Base-by-base conservation (phyloP, 148 eudicot genomes). In the Vaccinium darrowii region DNA sequence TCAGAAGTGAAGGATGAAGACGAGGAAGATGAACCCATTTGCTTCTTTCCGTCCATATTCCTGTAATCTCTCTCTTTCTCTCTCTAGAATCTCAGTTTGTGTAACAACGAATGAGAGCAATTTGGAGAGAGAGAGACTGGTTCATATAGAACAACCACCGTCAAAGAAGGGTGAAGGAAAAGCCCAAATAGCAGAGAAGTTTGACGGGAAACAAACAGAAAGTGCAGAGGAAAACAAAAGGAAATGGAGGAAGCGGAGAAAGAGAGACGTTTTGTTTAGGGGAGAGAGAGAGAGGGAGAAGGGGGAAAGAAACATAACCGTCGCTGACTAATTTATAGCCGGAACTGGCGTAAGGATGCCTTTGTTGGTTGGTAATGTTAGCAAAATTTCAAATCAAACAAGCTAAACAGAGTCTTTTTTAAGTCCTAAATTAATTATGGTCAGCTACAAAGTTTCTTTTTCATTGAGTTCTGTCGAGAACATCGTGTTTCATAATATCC, bases 1-100 rank as follows among this genome's bases (percentile, higher is more conserved):
- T 93, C 95, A 88, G 95, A 86, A 82, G 93, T 85, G 47, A 94
- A 89, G 19, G 94, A 91, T 43, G 92, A 84, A 52, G 87, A 43
- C 0, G 81, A 60, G 5, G 88, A 82, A 63, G 91, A 76, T 19
- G 88, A 84, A 69, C 88, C 88, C 25, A 76, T 47, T 87, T 88
- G 87, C 86, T 92, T 92, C 72, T 80, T 89, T 43, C 87, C 89
- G 14, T 94, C 93, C 93, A 90, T 94, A 56, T 54, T 69, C 36
- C 30, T 10, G 30, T n/a, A 65, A n/a, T 62, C 73, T 71, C 72
- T 56, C n/a, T 80, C 14, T 80, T 69, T 80, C 39, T 76, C 75
- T 72, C 74, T 58, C 25, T 85, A 56, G 16, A n/a, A 12, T 21
- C 23, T 77, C 80, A 14, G 5, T 69, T 69, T 27, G 0, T 69